A percentile compares a stretch with the other conserved stretches of the same genome.
These are phyloP conservation scores for Rhizoclosmatium sp. DNA, from an alignment of 192 early-diverging fungal species.

Conservation along the genomic window DNA sequence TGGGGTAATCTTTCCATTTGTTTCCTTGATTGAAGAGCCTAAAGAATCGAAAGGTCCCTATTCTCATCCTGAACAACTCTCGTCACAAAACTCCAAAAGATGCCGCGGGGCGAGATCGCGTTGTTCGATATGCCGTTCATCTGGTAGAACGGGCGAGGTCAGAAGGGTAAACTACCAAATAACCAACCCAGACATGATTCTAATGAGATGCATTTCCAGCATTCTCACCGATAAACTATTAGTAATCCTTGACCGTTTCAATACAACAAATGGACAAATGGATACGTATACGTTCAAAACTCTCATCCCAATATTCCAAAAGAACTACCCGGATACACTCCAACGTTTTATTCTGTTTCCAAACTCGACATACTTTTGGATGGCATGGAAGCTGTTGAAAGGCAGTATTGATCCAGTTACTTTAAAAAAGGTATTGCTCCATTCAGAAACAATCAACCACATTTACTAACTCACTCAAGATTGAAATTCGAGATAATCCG, in stretches of 20 bases:
- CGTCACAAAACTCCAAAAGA: slow-evolving; percentile 35
- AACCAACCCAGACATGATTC: background rate
- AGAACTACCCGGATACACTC: slow-evolving; percentile 52
- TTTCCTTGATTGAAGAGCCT: background rate
- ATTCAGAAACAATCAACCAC: background rate
- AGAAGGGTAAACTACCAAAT: slow-evolving; percentile 26
- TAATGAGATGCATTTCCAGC: background rate
- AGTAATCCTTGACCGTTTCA: slow-evolving; percentile 43
- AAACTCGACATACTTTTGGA: slow-evolving; percentile 49
- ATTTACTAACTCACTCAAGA: slow-evolving; percentile 14
- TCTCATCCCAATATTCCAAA: slow-evolving; percentile 46
- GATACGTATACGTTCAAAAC: slow-evolving; percentile 42
- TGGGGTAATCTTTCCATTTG: slow-evolving; percentile 16
- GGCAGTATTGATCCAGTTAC: slow-evolving; percentile 37
- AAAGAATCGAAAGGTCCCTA: slow-evolving; percentile 22
- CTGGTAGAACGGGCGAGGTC: slow-evolving; percentile 38
- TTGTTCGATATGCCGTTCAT: slow-evolving; percentile 36
- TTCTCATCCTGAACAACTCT: slow-evolving; percentile 38
- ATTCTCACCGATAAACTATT: slow-evolving; percentile 47
- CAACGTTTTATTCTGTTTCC: slow-evolving; percentile 47
- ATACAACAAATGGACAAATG: slow-evolving; percentile 32
- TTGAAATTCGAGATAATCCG: slow-evolving; percentile 38
- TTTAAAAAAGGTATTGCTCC: slow-evolving; percentile 36
- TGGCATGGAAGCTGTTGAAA: slow-evolving; percentile 46
- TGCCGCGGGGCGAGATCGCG: slow-evolving; percentile 1